Evolutionary conservation across 2,329 filamentous ascomycete genomes (phyloP).

Genomic region (Aspergillus sp.): DNA sequence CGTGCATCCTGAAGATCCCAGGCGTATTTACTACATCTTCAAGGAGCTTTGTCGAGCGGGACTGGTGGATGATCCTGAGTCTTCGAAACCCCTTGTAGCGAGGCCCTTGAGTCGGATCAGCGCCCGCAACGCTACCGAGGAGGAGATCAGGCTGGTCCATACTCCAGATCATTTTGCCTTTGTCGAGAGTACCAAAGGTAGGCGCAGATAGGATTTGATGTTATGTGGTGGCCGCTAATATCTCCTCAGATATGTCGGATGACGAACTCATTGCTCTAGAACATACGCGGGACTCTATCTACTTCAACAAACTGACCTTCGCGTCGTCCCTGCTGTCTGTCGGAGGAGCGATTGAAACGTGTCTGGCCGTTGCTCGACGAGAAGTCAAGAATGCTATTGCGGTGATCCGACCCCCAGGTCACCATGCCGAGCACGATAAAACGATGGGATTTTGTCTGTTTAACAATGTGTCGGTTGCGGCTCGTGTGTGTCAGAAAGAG

Average conservation of each 20-base stretch:
- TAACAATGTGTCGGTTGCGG: slow-evolving; percentile 93
- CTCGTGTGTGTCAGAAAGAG: slow-evolving; percentile 79
- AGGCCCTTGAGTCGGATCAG: slow-evolving; percentile 67
- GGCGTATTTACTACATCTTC: slow-evolving; percentile 90
- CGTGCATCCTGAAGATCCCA: slow-evolving; percentile 90
- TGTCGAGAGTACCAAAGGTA: slow-evolving; percentile 61
- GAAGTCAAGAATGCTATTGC: slow-evolving; percentile 93
- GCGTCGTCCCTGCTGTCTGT: slow-evolving; percentile 79
- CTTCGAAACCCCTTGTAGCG: slow-evolving; percentile 49
- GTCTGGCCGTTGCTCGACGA: slow-evolving; percentile 80
- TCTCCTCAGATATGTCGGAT: slow-evolving; percentile 45
- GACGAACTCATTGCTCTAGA: slow-evolving; percentile 69
- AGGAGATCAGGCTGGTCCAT: slow-evolving; percentile 81
- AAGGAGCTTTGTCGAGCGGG: slow-evolving; percentile 80
- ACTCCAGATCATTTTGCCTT: slow-evolving; percentile 74
- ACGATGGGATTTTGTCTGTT: slow-evolving; percentile 97
- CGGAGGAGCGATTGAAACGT: slow-evolving; percentile 93
- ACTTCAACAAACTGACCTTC: slow-evolving; percentile 79
- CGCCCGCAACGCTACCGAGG: slow-evolving; percentile 71
- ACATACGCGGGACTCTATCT: slow-evolving; percentile 71
- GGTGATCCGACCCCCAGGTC: slow-evolving; percentile 89
- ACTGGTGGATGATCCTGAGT: slow-evolving; percentile 65
- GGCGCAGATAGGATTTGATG: neutral
- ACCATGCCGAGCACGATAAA: slow-evolving; percentile 84
- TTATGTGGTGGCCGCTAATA: slow-evolving; percentile 15